Evolutionary conservation across 2,329 filamentous ascomycete genomes (phyloP).

Genomic region (Thielaviopsis populi): DNA sequence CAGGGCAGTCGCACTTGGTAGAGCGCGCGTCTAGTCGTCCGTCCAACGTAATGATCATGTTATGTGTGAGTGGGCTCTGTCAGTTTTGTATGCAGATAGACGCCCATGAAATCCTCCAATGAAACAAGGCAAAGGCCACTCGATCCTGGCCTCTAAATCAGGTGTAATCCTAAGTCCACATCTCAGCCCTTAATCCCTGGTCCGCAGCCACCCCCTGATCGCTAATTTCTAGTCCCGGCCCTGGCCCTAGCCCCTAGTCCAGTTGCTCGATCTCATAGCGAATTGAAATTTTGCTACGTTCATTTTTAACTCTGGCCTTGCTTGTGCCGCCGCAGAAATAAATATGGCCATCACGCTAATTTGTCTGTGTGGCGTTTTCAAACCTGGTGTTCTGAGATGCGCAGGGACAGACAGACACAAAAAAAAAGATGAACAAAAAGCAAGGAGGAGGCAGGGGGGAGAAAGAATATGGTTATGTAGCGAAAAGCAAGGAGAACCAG

Average conservation of each 20-base stretch:
- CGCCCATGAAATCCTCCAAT: conserved; percentile 1
- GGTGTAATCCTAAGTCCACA: not conserved
- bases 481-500: not conserved
- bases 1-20: not conserved
- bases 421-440: not conserved
- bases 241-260: no score
- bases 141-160: not conserved
- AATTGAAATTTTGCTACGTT: not conserved
- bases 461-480: not conserved
- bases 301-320: conserved; percentile 1
- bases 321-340: not conserved
- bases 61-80: not conserved
- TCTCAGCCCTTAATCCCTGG: not conserved
- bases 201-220: not conserved
- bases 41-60: not conserved
- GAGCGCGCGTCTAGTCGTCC: not conserved
- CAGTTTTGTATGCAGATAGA: not conserved
- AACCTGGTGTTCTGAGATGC: not conserved
- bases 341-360: not conserved
- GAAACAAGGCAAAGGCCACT: not conserved
- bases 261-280: not conserved
- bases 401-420: not conserved
- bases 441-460: not conserved
- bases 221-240: not conserved
- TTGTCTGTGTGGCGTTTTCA: conserved; percentile 5